Base-by-base conservation (phyloP, 805 yeast genomes). In the Myxozyma mucilagina region DNA sequence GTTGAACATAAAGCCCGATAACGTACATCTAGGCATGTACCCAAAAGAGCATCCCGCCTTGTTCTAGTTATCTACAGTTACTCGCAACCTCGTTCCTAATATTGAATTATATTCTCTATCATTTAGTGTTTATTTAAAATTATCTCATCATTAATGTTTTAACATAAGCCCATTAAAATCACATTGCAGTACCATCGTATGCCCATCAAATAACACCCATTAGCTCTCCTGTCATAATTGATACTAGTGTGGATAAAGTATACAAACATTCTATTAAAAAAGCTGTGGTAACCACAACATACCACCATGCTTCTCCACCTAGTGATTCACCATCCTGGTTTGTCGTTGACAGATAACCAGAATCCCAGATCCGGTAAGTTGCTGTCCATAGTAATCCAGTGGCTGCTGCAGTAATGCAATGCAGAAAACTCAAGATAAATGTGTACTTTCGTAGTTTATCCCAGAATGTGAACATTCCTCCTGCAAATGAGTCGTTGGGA, bases 381-480 rank as follows among this genome's bases (percentile, higher is more conserved):
- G 67, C 67, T 6, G 63, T 60, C 64, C 65, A 63, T 13, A 63
- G 52, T 13, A 63, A 50, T 10, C 67, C 67, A 4, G 51, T 52
- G 4, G 67, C 67, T 1, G 66, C 47, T n/a, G 66, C 50, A 36
- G 48, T 63, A 20, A 63, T 43, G 9, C 67, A 66, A 31, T 66
- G 65, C 4, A 63, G 55, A 18, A 63, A 35, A 18, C 54, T 41
- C n/a, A 54, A 43, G 18, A 63, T 47, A 24, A 53, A 34, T 3
- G 55, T 32, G 47, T 43, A 59, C 44, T 53, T 43, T 11, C 66
- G 66, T 2, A 59, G 61, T 39, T 62, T 62, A 47, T 62, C 41
- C 66, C 66, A 62, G 31, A 62, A 62, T 9, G 66, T 60, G 31
- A 62, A 62, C 63, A 62, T 62, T 38, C 64, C 66, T 2, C 66